Evolutionary conservation across 352 stramenopile species (phyloP).

Genomic region (Saprolegnia diclina): DNA sequence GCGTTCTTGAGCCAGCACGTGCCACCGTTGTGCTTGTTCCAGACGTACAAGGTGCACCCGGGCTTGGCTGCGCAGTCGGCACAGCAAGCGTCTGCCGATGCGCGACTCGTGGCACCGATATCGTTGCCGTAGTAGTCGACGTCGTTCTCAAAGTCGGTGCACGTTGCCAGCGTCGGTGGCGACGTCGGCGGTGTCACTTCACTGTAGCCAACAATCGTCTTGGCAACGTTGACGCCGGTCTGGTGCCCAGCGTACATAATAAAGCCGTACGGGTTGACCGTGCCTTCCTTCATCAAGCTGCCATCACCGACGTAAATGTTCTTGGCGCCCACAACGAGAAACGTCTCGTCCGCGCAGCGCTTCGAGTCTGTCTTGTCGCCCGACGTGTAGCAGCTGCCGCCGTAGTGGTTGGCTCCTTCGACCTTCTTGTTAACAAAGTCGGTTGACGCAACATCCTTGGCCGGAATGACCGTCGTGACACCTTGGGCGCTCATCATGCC

Average conservation of each 20-base stretch:
- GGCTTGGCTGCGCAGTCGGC: constrained; percentile 29
- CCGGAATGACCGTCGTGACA: constrained; percentile 35
- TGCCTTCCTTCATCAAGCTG: constrained; percentile 54
- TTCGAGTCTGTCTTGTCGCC: constrained; percentile 35
- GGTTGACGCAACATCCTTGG: constrained; percentile 10
- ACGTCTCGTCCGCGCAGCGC: constrained; percentile 53
- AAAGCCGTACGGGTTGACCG: constrained; percentile 65
- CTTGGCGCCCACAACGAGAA: constrained; percentile 51
- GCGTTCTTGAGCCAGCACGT: constrained; percentile 29
- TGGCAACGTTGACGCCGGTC: constrained; percentile 30
- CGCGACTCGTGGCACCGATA: constrained; percentile 30
- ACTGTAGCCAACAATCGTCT: not conserved
- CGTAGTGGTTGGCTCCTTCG: constrained; percentile 31
- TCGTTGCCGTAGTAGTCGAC: constrained; percentile 34
- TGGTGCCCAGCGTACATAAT: constrained; percentile 68
- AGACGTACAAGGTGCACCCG: constrained; percentile 22
- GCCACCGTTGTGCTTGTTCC: constrained; percentile 14
- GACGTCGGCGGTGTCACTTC: not conserved
- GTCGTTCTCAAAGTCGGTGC: constrained; percentile 7
- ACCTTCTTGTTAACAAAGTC: constrained; percentile 40
- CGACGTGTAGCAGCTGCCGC: constrained; percentile 42
- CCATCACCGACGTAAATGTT: constrained; percentile 67
- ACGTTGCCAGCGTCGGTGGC: not conserved
- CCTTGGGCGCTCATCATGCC: constrained; percentile 36
- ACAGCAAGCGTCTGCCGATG: constrained; percentile 24